Percentiles rank a stretch among this genome's conserved stretches.
phyloP scores from a whole-genome alignment of 225 moss, liverwort and hornwort species.

The Bryoerythrophyllum caledonicum region DNA sequence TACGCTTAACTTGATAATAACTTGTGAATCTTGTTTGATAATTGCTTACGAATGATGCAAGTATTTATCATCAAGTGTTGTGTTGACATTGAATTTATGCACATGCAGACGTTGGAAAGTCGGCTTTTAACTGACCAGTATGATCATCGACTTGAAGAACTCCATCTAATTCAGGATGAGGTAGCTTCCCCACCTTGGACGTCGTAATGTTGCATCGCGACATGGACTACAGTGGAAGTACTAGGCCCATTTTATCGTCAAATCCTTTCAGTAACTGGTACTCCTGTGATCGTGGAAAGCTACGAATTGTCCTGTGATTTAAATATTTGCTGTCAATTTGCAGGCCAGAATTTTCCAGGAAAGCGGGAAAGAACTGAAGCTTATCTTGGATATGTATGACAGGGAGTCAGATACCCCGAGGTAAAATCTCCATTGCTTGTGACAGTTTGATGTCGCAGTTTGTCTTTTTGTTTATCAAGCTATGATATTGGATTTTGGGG shows the following conservation, averaged over 20 bases:
- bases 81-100: slow-evolving; percentile 25
- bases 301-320: neutral
- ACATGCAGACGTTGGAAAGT: slow-evolving; percentile 65
- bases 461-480: neutral
- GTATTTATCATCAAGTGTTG: slow-evolving; percentile 20
- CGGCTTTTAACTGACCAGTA: slow-evolving; percentile 62
- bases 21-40: slow-evolving; percentile 7
- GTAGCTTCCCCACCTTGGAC: slow-evolving; percentile 32
- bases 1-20: slow-evolving; percentile 1
- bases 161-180: slow-evolving; percentile 66
- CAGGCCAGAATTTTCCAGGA: slow-evolving; percentile 70
- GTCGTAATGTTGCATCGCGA: neutral
- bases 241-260: neutral
- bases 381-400: slow-evolving; percentile 84
- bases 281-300: neutral
- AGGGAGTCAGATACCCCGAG: slow-evolving; percentile 81
- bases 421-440: slow-evolving; percentile 37
- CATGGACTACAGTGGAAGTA: slow-evolving; percentile 8
- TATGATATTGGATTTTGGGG: slow-evolving; percentile 10
- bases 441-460: slow-evolving; percentile 5
- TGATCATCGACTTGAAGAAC: slow-evolving; percentile 55
- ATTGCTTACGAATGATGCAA: slow-evolving; percentile 4
- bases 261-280: neutral
- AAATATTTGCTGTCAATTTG: slow-evolving; percentile 8
- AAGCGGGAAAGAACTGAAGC: slow-evolving; percentile 80